Evolutionary conservation across 805 yeast species (phyloP), one percentile per base, ranked within the genome.

Genomic region (Saccharomycopsis babjevae): DNA sequence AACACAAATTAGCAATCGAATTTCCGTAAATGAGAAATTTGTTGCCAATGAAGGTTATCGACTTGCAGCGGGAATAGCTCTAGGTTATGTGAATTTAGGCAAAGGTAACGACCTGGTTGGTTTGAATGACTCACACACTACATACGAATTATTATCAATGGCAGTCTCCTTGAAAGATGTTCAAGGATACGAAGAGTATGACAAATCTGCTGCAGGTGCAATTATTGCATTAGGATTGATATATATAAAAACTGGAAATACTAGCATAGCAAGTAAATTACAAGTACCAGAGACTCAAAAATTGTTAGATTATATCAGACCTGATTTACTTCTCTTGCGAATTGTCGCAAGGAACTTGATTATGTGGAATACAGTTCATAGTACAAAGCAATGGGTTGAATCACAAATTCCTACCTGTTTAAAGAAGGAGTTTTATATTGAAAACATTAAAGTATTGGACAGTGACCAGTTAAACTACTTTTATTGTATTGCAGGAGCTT

Each of bases 71-170:
- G 99, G 99, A 0, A 81, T 93, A 50, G 83, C 96, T 0, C 72
- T 92, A 18, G 99, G 99, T 0, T 81, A 85, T 61, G 84, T 91
- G 16, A 91, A 92, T 67, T 71, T 91, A 36, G 97, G 96, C 0
- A 81, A 82, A 60, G 96, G 94, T 0, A 79, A 80, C 58, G 82
- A 80, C 62, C 71, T 86, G 57, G 74, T 79, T 56, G 84, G 84
- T 0, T 71, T 83, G 54, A 80, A 80, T 62, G 94, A 86, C 68
- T 77, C 86, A 0, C 84, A 79, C 66, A 79, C 88, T 5, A 81
- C 84, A 28, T 90, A 86, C 62, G 76, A 74, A 57, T 73, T 90
- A 40, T 69, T 86, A 50, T 74, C 83, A 0, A 73, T 82, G 60
- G 89, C 90, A 0, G 75, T 79, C 1, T 77, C 84, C 5, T 77